Evolutionary conservation across 768 basidiomycete genomes (phyloP), one percentile per base, ranked within the genome.

Genomic region (Amanita pallidorosea): DNA sequence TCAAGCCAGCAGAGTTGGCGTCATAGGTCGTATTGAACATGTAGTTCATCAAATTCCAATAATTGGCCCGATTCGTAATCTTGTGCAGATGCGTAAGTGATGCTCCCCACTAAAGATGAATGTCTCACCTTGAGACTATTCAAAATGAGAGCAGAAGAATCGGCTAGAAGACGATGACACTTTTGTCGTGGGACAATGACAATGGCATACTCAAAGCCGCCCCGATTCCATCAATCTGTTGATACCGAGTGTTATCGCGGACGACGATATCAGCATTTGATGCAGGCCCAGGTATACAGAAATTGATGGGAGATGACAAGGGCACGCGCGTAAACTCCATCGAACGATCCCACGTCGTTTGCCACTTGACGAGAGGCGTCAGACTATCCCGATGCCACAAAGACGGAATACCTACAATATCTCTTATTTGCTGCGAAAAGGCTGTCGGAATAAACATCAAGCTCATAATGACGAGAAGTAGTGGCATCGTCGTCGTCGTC

Each of bases 161-260:
- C 86, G 22, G 85, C 85, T 88, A 54, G 22, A 25, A 29, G 33
- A 33, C 33, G 17, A 13, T 17, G 25, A 29, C 31, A 17, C 31
- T 3, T 12, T 31, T 12, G 12, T 29, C 5, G 7, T 20, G 25
- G 17, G 38, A 29, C 41, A 33, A 51, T 22, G 45, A 41, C n/a
- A 7, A 33, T 33, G 25, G 47, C 54, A 50, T 57, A 86, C 86
- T 86, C 29, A 88, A 66, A 0, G 79, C 58, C 7, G 73, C 82
- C 0, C 85, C 85, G 57, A 85, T 83, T 11, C 86, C 85, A 47
- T 70, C 72, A 36, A 88, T 77, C n/a, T 70, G 64, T 64, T 88
- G 86, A 62, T 75, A 80, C n/a, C 71, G 61, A 2, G 65, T 55
- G 2, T 63, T 63, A 59, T 85, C 83, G 44, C 78, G 62, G 12